Conservation (phyloP, 768 basidiomycete genomes). For the Chlorophyllum brunneum region DNA sequence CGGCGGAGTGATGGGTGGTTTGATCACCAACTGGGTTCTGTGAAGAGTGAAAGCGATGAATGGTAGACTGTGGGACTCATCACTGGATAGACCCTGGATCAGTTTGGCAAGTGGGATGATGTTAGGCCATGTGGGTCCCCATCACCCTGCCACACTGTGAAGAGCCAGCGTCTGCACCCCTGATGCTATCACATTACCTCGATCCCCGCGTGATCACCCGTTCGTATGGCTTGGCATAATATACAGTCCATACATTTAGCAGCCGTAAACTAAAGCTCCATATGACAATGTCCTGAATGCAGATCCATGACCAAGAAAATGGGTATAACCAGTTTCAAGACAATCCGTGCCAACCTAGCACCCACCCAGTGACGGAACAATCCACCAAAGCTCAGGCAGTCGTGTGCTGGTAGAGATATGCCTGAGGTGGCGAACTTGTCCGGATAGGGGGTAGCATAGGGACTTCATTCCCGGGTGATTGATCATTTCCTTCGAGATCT, state of each 20-base stretch:
- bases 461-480: background rate
- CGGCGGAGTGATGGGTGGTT: background rate
- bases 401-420: background rate
- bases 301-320: too few relatives aligned
- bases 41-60: slow-evolving; percentile 8
- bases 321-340: too few relatives aligned
- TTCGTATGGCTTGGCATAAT: too few relatives aligned
- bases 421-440: slow-evolving; percentile 2
- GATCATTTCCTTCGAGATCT: background rate
- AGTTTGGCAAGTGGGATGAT: background rate
- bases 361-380: too few relatives aligned
- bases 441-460: background rate
- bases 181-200: background rate
- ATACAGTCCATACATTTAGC: too few relatives aligned
- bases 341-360: too few relatives aligned
- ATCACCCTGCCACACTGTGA: slow-evolving; percentile 1
- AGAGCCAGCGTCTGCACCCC: background rate
- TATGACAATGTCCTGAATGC: too few relatives aligned
- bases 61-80: too few relatives aligned
- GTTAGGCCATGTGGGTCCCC: slow-evolving; percentile 10
- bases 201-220: too few relatives aligned
- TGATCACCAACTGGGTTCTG: slow-evolving; percentile 7
- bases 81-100: background rate
- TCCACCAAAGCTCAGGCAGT: too few relatives aligned
- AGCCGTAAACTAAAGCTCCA: too few relatives aligned